Evolutionary conservation across 2,329 filamentous ascomycete species (phyloP).

Genomic region (Lasiodiplodia sp.): DNA sequence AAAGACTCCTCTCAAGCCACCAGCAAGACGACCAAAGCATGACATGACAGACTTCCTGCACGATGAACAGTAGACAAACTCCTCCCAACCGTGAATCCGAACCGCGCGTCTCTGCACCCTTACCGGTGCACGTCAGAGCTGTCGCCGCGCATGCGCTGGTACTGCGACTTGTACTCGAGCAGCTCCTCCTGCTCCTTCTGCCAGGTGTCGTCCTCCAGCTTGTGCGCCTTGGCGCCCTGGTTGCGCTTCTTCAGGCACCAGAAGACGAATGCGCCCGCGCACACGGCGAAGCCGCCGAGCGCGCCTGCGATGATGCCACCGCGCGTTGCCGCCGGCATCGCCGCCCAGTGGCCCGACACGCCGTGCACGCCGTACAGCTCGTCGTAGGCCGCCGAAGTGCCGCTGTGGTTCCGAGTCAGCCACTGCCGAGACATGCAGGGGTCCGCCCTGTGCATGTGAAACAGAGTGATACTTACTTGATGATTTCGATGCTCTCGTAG

Average conservation of each 20-base stretch:
- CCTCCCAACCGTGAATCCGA: slow-evolving; percentile 17
- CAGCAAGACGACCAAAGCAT: slow-evolving; percentile 7
- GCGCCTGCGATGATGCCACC: slow-evolving; percentile 41
- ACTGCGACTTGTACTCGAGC: slow-evolving; percentile 31
- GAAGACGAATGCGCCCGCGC: slow-evolving; percentile 41
- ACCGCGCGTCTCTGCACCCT: neutral
- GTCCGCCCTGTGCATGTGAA: slow-evolving; percentile 31
- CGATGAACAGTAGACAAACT: slow-evolving; percentile 25
- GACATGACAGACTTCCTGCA: slow-evolving; percentile 26
- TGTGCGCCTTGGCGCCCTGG: slow-evolving; percentile 44
- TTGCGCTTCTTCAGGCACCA: slow-evolving; percentile 51
- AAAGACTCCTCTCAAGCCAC: slow-evolving; percentile 24
- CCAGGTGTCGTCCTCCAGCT: slow-evolving; percentile 42
- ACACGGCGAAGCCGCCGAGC: slow-evolving; percentile 39
- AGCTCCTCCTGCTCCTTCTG: slow-evolving; percentile 41
- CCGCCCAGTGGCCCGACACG: slow-evolving; percentile 44
- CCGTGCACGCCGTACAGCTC: slow-evolving; percentile 47
- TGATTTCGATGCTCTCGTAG: slow-evolving; percentile 63
- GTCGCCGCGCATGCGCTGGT: slow-evolving; percentile 22
- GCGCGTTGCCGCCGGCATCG: slow-evolving; percentile 43
- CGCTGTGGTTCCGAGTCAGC: slow-evolving; percentile 34
- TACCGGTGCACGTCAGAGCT: slow-evolving; percentile 22
- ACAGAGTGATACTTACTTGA: slow-evolving; percentile 45
- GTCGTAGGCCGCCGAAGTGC: slow-evolving; percentile 46
- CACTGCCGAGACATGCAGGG: slow-evolving; percentile 6